Base-by-base conservation (phyloP, 2,329 filamentous ascomycete genomes). In the Fusarium begoniae region DNA sequence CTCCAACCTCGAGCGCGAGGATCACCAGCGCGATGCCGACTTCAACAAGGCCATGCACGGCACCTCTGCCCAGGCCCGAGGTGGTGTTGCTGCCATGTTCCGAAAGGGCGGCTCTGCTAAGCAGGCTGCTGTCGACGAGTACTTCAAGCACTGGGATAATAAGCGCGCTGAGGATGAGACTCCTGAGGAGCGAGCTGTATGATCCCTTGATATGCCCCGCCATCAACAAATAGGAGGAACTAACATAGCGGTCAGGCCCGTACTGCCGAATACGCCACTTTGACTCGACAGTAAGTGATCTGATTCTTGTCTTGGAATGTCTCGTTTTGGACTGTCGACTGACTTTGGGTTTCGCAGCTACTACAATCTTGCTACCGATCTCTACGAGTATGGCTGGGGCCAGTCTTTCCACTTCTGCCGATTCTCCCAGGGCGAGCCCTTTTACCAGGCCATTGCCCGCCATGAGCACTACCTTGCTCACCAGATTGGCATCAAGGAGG, bases 401-500 rank as follows among this genome's bases (percentile, higher is more conserved):
- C 92, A 95, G 80, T 96, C 92, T 56, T 99, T 99, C 89, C 96
- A 99, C 86, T 98, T 99, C 89, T 97, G 94, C 86, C 94, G 96
- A 73, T 98, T 96, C 84, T 93, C 94, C 63, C 87, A 91, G 77
- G 93, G 93, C 81, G 96, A 99, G 86, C 87, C 91, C 59, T 98
- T 98, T 87, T 87, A 90, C 83, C 94, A 97, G 85, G 95, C 95
- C 71, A 96, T 98, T 84, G 94, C 95, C 75, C 93, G 96, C 67
- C 96, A 99, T 81, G 96, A 99, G 87, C 96, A 99, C 88, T 98
- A 98, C 86, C 92, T 99, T 37, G 96, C 96, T 53, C 91, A 95
- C 84, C 90, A 91, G 83, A 97, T 98, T 83, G 91, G 92, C 74
- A 91, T 99, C 80, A 90, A 93, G 83, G 92, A 95, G 80, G 91